Evolutionary conservation across 2,329 filamentous ascomycete species (phyloP).

Genomic region (Fusarium duplospermum): DNA sequence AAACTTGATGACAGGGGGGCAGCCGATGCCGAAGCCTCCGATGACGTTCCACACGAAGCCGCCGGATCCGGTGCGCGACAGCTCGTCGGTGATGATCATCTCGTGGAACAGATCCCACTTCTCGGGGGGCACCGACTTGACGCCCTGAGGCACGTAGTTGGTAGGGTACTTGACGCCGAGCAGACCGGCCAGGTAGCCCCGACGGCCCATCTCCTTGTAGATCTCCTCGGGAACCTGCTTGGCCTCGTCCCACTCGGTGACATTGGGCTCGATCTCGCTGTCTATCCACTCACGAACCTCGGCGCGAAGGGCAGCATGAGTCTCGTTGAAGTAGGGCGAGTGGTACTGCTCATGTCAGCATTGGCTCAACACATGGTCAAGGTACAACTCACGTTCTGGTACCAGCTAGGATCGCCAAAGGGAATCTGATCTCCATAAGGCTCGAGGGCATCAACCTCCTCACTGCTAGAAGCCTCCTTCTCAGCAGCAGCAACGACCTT

Average conservation of each 20-base stretch:
- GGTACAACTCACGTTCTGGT: conserved; percentile 79
- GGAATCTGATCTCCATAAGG: conserved; percentile 88
- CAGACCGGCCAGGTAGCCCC: conserved; percentile 92
- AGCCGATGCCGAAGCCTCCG: conserved; percentile 95
- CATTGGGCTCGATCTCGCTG: conserved; percentile 86
- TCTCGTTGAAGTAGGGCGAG: conserved; percentile 96
- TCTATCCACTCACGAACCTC: conserved; percentile 96
- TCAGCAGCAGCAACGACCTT: conserved; percentile 49
- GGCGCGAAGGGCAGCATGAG: conserved; percentile 88
- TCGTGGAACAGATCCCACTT: conserved; percentile 99
- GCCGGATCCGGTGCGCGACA: conserved; percentile 88
- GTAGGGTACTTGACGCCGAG: conserved; percentile 86
- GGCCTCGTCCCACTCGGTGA: conserved; percentile 97
- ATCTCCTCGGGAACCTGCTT: conserved; percentile 89
- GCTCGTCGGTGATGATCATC: conserved; percentile 92
- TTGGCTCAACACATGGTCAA: not conserved
- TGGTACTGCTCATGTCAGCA: conserved; percentile 74
- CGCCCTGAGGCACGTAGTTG: conserved; percentile 74
- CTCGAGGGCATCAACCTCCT: conserved; percentile 79
- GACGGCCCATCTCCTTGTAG: conserved; percentile 95
- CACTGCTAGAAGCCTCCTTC: conserved; percentile 58
- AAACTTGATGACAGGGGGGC: conserved; percentile 91
- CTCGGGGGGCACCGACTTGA: conserved; percentile 84
- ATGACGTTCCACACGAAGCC: conserved; percentile 98
- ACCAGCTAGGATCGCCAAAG: conserved; percentile 94